phyloP scores from a whole-genome alignment of 1,284 basidiomycete genomes.

The Agaricales sp. region DNA sequence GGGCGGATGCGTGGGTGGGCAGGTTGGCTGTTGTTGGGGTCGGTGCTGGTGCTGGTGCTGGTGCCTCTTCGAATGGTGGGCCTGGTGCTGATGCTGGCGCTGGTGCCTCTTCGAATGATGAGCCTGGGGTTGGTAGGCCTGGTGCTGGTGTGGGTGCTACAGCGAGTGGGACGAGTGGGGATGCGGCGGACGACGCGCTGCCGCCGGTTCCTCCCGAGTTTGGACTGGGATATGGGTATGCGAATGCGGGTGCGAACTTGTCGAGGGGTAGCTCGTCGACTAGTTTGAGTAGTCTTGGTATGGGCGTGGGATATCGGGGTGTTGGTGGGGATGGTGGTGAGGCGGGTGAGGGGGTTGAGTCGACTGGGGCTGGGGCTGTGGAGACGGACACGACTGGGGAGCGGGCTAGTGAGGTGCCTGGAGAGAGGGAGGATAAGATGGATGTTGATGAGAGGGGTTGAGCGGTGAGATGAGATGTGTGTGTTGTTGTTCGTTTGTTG shows the following conservation, averaged over 20 bases:
- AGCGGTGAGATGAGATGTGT: no score
- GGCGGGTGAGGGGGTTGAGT: not conserved
- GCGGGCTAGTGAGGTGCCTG: not conserved
- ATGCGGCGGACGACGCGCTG: not conserved
- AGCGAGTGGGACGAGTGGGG: no score
- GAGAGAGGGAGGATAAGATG: not conserved
- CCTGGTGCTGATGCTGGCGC: not conserved
- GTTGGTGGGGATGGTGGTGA: no score
- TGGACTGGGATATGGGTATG: not conserved
- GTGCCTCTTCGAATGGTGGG: not conserved
- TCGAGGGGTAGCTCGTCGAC: not conserved
- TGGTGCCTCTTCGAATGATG: not conserved
- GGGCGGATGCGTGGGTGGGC: slow-evolving; percentile 71
- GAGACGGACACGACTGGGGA: not conserved
- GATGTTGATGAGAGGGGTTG: slow-evolving; percentile 1
- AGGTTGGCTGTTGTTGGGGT: slow-evolving; percentile 5
- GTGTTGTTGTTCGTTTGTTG: no score
- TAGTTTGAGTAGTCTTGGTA: not conserved
- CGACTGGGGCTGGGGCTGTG: not conserved
- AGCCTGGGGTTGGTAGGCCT: not conserved
- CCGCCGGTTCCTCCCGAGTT: not conserved
- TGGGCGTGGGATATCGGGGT: not conserved
- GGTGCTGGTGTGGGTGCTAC: not conserved
- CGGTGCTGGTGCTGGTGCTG: not conserved
- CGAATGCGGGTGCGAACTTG: not conserved